Percentiles rank a stretch among this genome's conserved stretches.
Evolutionary conservation across 2,329 filamentous ascomycete species (phyloP).

Genomic region (Colletotrichum brevisporum): DNA sequence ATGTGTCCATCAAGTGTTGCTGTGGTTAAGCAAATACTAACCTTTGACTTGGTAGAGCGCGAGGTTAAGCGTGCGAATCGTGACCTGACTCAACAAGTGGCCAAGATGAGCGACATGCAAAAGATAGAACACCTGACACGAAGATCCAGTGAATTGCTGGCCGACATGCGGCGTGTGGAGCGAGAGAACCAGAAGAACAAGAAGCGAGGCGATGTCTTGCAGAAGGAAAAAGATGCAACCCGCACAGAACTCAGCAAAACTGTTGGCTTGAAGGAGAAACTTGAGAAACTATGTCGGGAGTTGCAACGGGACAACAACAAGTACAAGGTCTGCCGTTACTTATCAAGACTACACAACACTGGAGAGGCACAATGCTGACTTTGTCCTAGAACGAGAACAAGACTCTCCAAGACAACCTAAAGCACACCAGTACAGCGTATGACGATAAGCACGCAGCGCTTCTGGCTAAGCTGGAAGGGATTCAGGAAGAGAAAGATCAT

Average conservation of each 20-base stretch:
- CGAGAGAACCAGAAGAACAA: constrained; percentile 96
- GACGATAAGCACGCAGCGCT: constrained; percentile 88
- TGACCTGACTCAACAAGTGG: constrained; percentile 88
- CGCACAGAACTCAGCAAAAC: constrained; percentile 92
- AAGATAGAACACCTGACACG: constrained; percentile 93
- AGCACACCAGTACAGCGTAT: constrained; percentile 84
- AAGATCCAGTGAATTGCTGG: constrained; percentile 90
- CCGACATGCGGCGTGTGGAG: constrained; percentile 96
- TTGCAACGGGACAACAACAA: constrained; percentile 98
- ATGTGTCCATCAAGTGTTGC: constrained; percentile 24
- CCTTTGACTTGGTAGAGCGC: constrained; percentile 74
- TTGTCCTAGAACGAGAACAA: constrained; percentile 86
- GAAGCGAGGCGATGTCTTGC: constrained; percentile 91
- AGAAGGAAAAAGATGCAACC: constrained; percentile 95
- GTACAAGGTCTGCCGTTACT: constrained; percentile 79
- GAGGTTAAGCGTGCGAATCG: constrained; percentile 95
- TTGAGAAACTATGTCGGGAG: constrained; percentile 96
- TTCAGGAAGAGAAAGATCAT: constrained; percentile 88
- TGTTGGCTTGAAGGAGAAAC: constrained; percentile 91
- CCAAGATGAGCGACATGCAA: constrained; percentile 91
- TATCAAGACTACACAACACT: background rate
- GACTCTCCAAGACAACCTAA: constrained; percentile 87
- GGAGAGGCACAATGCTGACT: constrained; percentile 18
- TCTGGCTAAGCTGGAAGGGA: constrained; percentile 87
- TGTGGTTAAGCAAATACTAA: constrained; percentile 43